These are phyloP conservation scores for Capsella rubella DNA, from an alignment of 441 rosid genomes.

Conservation along the genomic window DNA sequence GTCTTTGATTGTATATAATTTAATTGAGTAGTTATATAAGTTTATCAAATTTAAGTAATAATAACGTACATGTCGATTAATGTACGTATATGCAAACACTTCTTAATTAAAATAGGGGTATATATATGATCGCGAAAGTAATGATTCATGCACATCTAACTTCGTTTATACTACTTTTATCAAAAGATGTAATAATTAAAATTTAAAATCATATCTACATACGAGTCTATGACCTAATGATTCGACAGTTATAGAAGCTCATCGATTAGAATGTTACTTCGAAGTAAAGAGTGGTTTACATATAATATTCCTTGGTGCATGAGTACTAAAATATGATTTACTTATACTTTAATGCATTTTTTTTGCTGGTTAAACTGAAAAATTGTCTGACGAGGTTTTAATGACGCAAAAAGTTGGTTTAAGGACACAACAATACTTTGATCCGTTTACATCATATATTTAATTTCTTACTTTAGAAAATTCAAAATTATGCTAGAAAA, in stretches of 20 bases:
- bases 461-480: background rate
- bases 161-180: conserved; percentile 33
- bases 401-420: background rate
- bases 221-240: conserved; percentile 25
- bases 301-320: conserved; percentile 4
- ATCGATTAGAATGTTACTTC: conserved; percentile 41
- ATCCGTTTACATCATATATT: background rate
- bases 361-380: background rate
- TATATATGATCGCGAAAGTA: conserved; percentile 15
- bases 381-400: conserved; percentile 2
- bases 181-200: conserved; percentile 31
- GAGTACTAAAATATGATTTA: conserved; percentile 17
- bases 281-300: conserved; percentile 38
- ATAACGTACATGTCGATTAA: background rate
- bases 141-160: conserved; percentile 26
- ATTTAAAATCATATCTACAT: background rate
- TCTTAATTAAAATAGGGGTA: background rate
- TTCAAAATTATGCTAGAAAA: background rate
- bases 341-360: conserved; percentile 3
- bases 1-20: background rate
- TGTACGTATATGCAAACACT: conserved; percentile 17
- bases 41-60: background rate
- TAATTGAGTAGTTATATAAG: conserved; percentile 23
- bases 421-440: background rate
- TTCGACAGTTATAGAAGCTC: conserved; percentile 23